Evolutionary conservation across 805 yeast species (phyloP).

Genomic region (Nakazawaea anatomiae): DNA sequence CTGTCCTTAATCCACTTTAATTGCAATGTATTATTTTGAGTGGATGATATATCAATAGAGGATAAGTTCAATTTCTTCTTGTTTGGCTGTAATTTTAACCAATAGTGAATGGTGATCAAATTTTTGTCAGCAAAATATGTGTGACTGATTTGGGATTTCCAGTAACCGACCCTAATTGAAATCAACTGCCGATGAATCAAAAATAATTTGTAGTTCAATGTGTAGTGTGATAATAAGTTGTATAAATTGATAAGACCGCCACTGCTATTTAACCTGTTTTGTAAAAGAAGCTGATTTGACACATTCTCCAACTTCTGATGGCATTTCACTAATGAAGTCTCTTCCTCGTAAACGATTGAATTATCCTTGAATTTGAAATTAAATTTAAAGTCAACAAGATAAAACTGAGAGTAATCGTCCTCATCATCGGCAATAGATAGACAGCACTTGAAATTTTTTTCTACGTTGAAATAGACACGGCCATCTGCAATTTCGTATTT

Average conservation of each 20-base stretch:
- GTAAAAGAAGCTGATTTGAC: slow-evolving; percentile 45
- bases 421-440: slow-evolving; percentile 65
- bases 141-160: slow-evolving; percentile 59
- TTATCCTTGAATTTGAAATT: slow-evolving; percentile 42
- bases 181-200: slow-evolving; percentile 52
- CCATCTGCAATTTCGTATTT: slow-evolving; percentile 71
- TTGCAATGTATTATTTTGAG: slow-evolving; percentile 36
- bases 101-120: slow-evolving; percentile 53
- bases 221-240: slow-evolving; percentile 49
- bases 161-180: slow-evolving; percentile 41
- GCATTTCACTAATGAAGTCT: slow-evolving; percentile 24
- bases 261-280: slow-evolving; percentile 15
- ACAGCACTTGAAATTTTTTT: slow-evolving; percentile 65
- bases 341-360: slow-evolving; percentile 18
- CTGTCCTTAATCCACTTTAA: slow-evolving; percentile 65
- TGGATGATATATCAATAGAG: slow-evolving; percentile 56
- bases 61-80: slow-evolving; percentile 39
- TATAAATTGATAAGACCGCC: slow-evolving; percentile 47
- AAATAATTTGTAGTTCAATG: slow-evolving; percentile 61
- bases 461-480: slow-evolving; percentile 57
- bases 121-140: slow-evolving; percentile 49
- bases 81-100: slow-evolving; percentile 33
- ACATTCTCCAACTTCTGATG: slow-evolving; percentile 43
- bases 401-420: slow-evolving; percentile 57
- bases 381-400: slow-evolving; percentile 71